Conservation (phyloP, 768 basidiomycete species). For the Mycena galopus region DNA sequence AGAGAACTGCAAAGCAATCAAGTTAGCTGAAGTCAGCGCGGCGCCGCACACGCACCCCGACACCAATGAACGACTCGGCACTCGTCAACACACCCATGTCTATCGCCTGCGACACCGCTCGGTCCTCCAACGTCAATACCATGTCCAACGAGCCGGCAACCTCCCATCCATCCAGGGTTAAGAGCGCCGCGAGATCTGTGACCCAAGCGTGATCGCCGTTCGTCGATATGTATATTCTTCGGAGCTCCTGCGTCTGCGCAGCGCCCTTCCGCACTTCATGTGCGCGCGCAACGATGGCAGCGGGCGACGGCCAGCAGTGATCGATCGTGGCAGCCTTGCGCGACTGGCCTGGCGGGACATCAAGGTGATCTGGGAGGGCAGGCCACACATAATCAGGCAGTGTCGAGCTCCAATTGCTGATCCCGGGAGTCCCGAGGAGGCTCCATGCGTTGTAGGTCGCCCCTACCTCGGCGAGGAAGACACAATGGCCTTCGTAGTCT, state of each 20-base stretch:
- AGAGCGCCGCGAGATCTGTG: slow-evolving; percentile 48
- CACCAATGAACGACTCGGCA: slow-evolving; percentile 27
- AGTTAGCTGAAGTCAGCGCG: neutral
- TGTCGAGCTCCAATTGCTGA: too few species aligned
- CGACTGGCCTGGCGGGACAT: slow-evolving; percentile 36
- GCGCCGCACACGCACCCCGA: slow-evolving; percentile 15
- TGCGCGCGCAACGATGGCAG: slow-evolving; percentile 54
- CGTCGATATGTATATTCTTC: slow-evolving; percentile 60
- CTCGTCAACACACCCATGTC: slow-evolving; percentile 21
- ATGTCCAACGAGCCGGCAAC: slow-evolving; percentile 48
- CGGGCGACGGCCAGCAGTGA: slow-evolving; percentile 58
- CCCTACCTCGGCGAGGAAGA: slow-evolving; percentile 46
- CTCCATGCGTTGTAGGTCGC: slow-evolving; percentile 59
- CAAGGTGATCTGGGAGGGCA: slow-evolving; percentile 43
- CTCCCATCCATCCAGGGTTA: slow-evolving; percentile 53
- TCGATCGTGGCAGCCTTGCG: slow-evolving; percentile 45
- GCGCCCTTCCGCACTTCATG: slow-evolving; percentile 39
- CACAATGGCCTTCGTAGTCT: slow-evolving; percentile 60
- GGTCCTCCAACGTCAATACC: slow-evolving; percentile 17
- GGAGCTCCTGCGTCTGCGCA: slow-evolving; percentile 37
- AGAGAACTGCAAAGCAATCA: slow-evolving; percentile 15
- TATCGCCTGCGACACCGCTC: slow-evolving; percentile 26
- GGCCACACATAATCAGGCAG: neutral
- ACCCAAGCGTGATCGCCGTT: slow-evolving; percentile 59
- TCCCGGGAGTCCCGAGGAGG: slow-evolving; percentile 44